Base-by-base conservation (phyloP, 768 basidiomycete genomes). In the Lactarius hatsudake region DNA sequence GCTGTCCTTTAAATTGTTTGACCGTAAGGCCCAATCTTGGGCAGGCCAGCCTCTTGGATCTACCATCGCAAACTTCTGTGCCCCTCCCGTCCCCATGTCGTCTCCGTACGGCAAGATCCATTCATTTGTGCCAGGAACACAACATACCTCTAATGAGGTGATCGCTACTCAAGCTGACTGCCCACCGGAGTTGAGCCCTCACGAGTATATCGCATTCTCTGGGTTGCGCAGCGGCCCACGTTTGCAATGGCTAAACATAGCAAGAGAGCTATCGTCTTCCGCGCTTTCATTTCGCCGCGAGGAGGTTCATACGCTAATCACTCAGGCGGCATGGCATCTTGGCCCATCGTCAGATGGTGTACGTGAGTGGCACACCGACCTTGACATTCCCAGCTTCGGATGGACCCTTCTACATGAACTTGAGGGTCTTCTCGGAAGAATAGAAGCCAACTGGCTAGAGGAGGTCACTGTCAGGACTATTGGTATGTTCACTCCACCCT, bases 231-330 rank as follows among this genome's bases (percentile, higher is more conserved):
- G 79, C 48, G 84, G 84, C 0, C 65, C 75, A 1, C 72, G 63
- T 2, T 67, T 86, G 1, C 84, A 85, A 62, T 84, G 83, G 84
- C 73, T 79, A 56, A 85, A 84, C 63, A 79, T 86, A 53, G 66
- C 78, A 17, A 77, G 79, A 18, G 83, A 83, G 65, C 67, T 86
- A 17, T 75, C 76, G 3, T 75, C 75, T 8, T 74, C 77, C 28
- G 69, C 71, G 0, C 67, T 86, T 61, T 78, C 75, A 10, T 80
- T 86, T 64, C 72, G 74, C 26, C 66, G 72, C 12, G 74, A 74
- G 1, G 81, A 79, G 20, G 79, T 85, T 0, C 76, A 82, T 67
- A 63, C 76, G 0, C 74, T 86, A 0, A 34, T 86, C 1, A 74
- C 71, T 23, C 85, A 85, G 64, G 76, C 83, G n/a, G 76, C 75